Evolutionary conservation across 768 basidiomycete species (phyloP).

Genomic region (Gyrodon lividus): DNA sequence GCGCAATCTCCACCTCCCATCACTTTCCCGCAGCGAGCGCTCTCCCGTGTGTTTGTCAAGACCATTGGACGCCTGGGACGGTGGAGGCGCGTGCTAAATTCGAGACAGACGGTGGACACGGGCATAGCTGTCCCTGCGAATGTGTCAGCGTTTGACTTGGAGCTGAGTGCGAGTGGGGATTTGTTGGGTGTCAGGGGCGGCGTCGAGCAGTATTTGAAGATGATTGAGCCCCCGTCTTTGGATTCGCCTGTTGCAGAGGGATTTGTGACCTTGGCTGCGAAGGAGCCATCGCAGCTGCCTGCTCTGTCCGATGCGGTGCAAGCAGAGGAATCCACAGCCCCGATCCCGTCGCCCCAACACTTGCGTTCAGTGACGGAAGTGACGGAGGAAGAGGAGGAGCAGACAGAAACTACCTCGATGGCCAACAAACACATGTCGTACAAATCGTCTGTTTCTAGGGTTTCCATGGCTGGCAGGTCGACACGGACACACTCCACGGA

Average conservation of each 20-base stretch:
- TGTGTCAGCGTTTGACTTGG: slow-evolving; percentile 71
- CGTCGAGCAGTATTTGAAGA: slow-evolving; percentile 64
- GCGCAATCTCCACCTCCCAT: slow-evolving; percentile 37
- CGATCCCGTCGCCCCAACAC: slow-evolving; percentile 15
- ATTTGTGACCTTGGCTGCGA: neutral
- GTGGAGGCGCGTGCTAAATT: slow-evolving; percentile 77
- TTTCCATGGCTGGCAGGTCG: slow-evolving; percentile 21
- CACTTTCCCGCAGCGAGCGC: slow-evolving; percentile 56
- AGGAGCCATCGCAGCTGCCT: neutral
- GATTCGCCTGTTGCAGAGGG: slow-evolving; percentile 14
- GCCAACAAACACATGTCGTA: slow-evolving; percentile 15
- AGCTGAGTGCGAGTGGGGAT: slow-evolving; percentile 58
- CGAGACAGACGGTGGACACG: slow-evolving; percentile 36
- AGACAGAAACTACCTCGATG: slow-evolving; percentile 16
- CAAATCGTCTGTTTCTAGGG: slow-evolving; percentile 22
- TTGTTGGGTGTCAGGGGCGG: slow-evolving; percentile 59
- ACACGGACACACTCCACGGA: slow-evolving; percentile 34
- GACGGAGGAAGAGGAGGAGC: slow-evolving; percentile 31
- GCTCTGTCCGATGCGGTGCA: neutral
- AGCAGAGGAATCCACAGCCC: slow-evolving; percentile 9
- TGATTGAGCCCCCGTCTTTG: slow-evolving; percentile 41
- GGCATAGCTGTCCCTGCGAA: slow-evolving; percentile 40
- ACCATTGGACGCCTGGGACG: slow-evolving; percentile 81
- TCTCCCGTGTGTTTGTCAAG: slow-evolving; percentile 76
- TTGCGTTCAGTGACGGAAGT: slow-evolving; percentile 32